phyloP scores from a whole-genome alignment of 2,329 filamentous ascomycete genomes.

The Emmonsiellopsis sp. region DNA sequence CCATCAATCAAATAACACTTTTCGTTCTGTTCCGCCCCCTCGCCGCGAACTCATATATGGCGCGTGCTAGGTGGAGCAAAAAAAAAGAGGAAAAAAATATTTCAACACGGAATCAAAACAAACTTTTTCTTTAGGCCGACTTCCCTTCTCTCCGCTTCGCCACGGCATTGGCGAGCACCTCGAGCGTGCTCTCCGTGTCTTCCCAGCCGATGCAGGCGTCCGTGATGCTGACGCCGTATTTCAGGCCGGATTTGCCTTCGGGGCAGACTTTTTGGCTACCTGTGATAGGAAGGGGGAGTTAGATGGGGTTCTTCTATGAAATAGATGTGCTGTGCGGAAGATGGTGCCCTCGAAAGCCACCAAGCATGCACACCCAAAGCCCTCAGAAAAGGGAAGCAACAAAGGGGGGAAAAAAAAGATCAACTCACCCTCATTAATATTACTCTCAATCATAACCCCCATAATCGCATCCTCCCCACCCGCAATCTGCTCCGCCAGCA shows the following conservation, averaged over 20 bases:
- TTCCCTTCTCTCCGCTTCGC: conserved; percentile 47
- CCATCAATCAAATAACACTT: background rate
- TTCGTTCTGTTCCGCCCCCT: background rate
- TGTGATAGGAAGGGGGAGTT: conserved; percentile 9
- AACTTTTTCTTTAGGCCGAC: background rate
- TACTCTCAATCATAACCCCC: conserved; percentile 98
- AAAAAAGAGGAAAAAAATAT: background rate
- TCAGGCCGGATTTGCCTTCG: conserved; percentile 73
- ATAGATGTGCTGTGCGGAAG: too few species aligned
- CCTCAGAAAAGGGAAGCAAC: too few species aligned
- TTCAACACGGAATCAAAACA: background rate
- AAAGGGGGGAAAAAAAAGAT: background rate
- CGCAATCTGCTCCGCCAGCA: conserved; percentile 73
- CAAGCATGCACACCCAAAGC: too few species aligned
- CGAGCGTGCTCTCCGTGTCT: conserved; percentile 72
- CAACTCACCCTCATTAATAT: conserved; percentile 76
- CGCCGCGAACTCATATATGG: too few species aligned
- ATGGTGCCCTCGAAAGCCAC: too few species aligned
- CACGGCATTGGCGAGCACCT: conserved; percentile 69
- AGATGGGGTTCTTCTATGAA: background rate
- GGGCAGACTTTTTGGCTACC: conserved; percentile 82
- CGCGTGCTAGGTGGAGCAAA: background rate
- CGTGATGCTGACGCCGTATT: conserved; percentile 94
- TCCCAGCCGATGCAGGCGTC: conserved; percentile 96
- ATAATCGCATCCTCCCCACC: conserved; percentile 80